These are phyloP conservation scores for Amanita jacksonii DNA, from an alignment of 768 basidiomycete species.

Conservation along the genomic window DNA sequence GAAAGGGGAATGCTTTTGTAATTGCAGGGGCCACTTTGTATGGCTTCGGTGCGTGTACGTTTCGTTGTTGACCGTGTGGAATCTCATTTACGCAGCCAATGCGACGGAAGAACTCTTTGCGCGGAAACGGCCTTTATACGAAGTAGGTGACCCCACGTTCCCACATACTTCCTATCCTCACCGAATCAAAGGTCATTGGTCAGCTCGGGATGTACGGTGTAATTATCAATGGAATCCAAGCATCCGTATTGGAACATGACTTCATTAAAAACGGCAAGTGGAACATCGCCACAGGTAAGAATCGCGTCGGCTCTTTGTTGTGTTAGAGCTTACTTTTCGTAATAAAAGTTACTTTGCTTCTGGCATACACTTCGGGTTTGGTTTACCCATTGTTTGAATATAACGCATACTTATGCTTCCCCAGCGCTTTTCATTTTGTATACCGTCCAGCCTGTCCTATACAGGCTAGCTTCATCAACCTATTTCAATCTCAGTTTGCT, in stretches of 20 bases:
- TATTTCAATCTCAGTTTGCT: slow-evolving; percentile 81
- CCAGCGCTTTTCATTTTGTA: slow-evolving; percentile 80
- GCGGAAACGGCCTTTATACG: slow-evolving; percentile 68
- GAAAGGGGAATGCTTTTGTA: slow-evolving; percentile 83
- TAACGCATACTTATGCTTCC: slow-evolving; percentile 13
- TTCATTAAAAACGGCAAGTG: slow-evolving; percentile 58
- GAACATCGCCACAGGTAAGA: slow-evolving; percentile 61
- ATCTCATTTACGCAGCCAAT: slow-evolving; percentile 42
- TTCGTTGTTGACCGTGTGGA: neutral
- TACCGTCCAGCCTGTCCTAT: slow-evolving; percentile 74
- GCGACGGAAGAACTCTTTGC: slow-evolving; percentile 87
- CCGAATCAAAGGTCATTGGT: slow-evolving; percentile 51
- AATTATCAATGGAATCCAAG: slow-evolving; percentile 71
- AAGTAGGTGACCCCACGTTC: slow-evolving; percentile 27
- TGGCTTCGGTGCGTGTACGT: slow-evolving; percentile 58
- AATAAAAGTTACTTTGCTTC: slow-evolving; percentile 31
- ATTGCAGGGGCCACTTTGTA: slow-evolving; percentile 79
- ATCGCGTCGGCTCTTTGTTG: slow-evolving; percentile 1
- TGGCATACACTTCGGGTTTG: slow-evolving; percentile 30
- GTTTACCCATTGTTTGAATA: neutral
- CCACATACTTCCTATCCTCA: neutral
- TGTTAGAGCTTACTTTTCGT: slow-evolving; percentile 3
- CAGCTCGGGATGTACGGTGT: slow-evolving; percentile 82
- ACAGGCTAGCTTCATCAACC: slow-evolving; percentile 77
- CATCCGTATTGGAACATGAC: slow-evolving; percentile 63